Percentiles rank a stretch among this genome's conserved stretches.
Evolutionary conservation across 106 monocot species (phyloP).

Genomic region (Platanthera guangdongensis): DNA sequence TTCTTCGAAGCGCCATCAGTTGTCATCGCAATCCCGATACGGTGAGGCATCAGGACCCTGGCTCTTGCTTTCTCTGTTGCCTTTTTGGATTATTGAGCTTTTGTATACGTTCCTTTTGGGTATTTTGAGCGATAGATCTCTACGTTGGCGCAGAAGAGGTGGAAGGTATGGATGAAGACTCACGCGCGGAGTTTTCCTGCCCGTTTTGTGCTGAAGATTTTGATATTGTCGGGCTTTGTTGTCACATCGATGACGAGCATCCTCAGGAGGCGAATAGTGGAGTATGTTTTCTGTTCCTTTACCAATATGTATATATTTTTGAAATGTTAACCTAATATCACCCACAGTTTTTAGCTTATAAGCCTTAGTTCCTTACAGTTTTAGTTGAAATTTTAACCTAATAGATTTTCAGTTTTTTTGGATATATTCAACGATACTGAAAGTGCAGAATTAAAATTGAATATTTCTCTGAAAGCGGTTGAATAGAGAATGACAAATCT

Average conservation of each 20-base stretch:
- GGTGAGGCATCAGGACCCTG: conserved; percentile 16
- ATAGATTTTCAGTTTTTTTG: no score
- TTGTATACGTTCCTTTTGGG: not conserved
- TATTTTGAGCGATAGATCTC: conserved; percentile 32
- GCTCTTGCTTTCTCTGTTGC: not conserved
- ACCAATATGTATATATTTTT: not conserved
- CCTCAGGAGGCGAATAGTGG: conserved; percentile 71
- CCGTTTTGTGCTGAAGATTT: conserved; percentile 90
- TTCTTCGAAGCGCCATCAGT: conserved; percentile 58
- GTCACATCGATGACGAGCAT: conserved; percentile 89
- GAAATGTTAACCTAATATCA: not conserved
- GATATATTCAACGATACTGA: not conserved
- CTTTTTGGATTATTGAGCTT: conserved; percentile 3
- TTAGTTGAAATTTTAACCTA: no score
- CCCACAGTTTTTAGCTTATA: no score
- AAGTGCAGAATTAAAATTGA: no score
- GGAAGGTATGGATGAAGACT: conserved; percentile 55
- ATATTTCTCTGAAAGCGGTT: no score
- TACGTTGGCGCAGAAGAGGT: conserved; percentile 70
- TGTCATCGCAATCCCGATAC: conserved; percentile 42
- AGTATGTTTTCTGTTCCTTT: conserved; percentile 23
- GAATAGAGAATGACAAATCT: no score
- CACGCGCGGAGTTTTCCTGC: conserved; percentile 51
- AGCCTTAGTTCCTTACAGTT: no score
- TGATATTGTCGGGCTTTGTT: conserved; percentile 74